Evolutionary conservation across 495 filamentous ascomycete species (phyloP), one percentile per base, ranked within the genome.

Genomic region (Neurospora hispaniola): DNA sequence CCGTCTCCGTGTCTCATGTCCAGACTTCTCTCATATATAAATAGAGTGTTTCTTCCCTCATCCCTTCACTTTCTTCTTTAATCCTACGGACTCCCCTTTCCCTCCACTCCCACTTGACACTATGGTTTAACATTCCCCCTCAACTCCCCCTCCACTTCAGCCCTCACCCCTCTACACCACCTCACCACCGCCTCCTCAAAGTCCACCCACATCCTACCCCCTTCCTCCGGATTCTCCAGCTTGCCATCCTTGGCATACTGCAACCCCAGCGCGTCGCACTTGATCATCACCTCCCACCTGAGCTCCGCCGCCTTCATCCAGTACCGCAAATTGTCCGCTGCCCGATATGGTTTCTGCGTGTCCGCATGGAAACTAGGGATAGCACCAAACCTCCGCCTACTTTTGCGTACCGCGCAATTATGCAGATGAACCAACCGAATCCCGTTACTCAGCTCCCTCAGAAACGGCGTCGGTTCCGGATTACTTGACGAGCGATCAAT

Each of bases 221-320:
- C 54, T 14, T 66, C 54, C 27, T 35, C 54, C 6, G 27, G 27
- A 66, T 66, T 66, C 27, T 66, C 54, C 12, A 91, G 90, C 70
- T 85, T 84, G 18, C 84, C 84, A 71, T 88, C 86, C 69, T 85
- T 87, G 71, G 83, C 86, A 74, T 94, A 89, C 7, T 97, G 94
- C 14, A 98, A 90, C 12, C 89, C 93, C 84, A 94, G 90, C 35
- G 94, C 93, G 78, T 97, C 93, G 71, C 97, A 86, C 76, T 93
- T 89, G 71, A 98, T 85, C 73, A 92, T 88, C 23, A 93, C 88
- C 82, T 98, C 96, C 93, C 94, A 99, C 35, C 96, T 88, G 70
- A 98, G 86, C 82, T 98, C 93, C 7, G 94, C 93, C 23, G 96
- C 96, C 82, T 99, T 99, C 79, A 93, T 86, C 95, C 96, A 99